A percentile compares a stretch with the other conserved stretches of the same genome.
Conservation (phyloP, 768 basidiomycete genomes). For the Candolleomyces eurysporus region DNA sequence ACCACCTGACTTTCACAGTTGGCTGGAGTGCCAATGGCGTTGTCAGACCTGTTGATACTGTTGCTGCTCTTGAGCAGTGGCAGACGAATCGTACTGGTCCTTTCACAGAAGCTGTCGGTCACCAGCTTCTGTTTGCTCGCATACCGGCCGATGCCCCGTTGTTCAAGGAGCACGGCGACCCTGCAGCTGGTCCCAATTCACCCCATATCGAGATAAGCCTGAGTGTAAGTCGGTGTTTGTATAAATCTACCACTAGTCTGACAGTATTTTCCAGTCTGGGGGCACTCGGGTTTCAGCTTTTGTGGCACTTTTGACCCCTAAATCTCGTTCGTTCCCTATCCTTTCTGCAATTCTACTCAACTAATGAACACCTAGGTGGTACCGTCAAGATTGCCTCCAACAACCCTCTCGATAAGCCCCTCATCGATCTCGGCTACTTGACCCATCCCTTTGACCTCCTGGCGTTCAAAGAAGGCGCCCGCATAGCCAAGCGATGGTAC, state of each 20-base stretch:
- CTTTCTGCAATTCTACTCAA: conserved; percentile 1
- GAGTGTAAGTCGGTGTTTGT: neutral
- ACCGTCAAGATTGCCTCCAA: conserved; percentile 5
- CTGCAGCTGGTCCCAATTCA: conserved; percentile 12
- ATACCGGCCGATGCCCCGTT: conserved; percentile 6
- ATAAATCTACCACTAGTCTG: conserved; percentile 11
- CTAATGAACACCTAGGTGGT: conserved; percentile 15
- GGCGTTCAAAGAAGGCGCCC: no score
- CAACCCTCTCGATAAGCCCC: no score
- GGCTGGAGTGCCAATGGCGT: conserved; percentile 22
- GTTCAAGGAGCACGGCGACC: conserved; percentile 8
- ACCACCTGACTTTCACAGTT: conserved; percentile 23
- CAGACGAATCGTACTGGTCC: conserved; percentile 21
- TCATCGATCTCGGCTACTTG: no score
- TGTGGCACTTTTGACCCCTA: neutral
- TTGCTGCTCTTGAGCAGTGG: conserved; percentile 12
- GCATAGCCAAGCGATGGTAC: conserved; percentile 5
- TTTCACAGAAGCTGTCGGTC: conserved; percentile 16
- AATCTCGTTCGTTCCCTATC: neutral
- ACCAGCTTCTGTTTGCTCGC: conserved; percentile 15
- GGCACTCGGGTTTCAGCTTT: neutral
- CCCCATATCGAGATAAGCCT: conserved; percentile 16
- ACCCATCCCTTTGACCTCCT: no score
- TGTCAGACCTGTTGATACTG: conserved; percentile 10
- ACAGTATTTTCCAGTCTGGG: neutral